Conservation (phyloP, 495 filamentous ascomycete genomes). For the Penicillium argentinense region DNA sequence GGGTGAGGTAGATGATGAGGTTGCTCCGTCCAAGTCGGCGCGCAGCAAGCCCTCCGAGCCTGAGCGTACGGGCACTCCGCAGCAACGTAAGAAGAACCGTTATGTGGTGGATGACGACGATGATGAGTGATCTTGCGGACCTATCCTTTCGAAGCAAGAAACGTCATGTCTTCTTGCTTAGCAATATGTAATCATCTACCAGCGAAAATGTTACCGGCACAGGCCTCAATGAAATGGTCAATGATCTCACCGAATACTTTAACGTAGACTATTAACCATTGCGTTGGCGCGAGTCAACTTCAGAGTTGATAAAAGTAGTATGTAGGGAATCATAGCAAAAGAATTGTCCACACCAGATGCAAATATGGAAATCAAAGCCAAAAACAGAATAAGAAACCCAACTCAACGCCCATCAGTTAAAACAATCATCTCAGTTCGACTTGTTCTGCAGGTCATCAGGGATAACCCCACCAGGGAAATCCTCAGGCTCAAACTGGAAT, state of each 20-base stretch:
- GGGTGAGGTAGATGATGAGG: constrained; percentile 51
- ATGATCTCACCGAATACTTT: constrained; percentile 6
- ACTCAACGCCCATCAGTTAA: not conserved
- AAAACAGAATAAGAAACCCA: not conserved
- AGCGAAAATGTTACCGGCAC: no score
- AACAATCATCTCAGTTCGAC: constrained; percentile 3
- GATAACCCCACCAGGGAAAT: constrained; percentile 36
- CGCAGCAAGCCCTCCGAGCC: constrained; percentile 25
- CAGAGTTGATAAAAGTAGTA: no score
- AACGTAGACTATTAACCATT: constrained; percentile 4
- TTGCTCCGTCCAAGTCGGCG: constrained; percentile 23
- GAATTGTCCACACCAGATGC: not conserved
- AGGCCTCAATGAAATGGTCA: constrained; percentile 30
- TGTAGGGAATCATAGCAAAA: no score
- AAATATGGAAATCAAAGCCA: not conserved
- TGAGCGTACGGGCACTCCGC: constrained; percentile 32
- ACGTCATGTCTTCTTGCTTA: not conserved
- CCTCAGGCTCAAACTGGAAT: constrained; percentile 41
- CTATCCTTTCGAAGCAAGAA: not conserved
- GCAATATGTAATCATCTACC: no score
- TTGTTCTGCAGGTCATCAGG: constrained; percentile 9
- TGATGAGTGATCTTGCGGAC: constrained; percentile 29
- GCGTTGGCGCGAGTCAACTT: no score
- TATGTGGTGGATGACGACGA: constrained; percentile 50
- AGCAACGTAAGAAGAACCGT: constrained; percentile 46